Base-by-base conservation (phyloP, 306 rosid species). In the Dryas alaskensis region DNA sequence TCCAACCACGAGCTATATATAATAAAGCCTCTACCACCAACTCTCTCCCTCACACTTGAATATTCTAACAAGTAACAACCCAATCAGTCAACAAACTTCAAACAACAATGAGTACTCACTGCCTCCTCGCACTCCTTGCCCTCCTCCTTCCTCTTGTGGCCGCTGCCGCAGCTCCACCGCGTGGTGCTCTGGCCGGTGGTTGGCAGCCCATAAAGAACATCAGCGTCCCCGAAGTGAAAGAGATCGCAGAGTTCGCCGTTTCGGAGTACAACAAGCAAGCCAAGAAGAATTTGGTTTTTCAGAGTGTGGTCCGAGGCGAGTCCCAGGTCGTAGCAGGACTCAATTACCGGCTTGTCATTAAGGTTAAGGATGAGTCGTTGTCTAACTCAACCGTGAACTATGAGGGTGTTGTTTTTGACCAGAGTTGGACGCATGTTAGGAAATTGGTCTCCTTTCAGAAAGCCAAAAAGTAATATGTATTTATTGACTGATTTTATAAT, bases 371-470 rank as follows among this genome's bases (percentile, higher is more conserved):
- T 70, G 64, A n/a, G 31, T 27, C 74, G 53, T 22, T 4, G 50
- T 48, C 69, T 4, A 17, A 4, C 14, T 10, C 64, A 31, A 1
- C 43, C 17, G 7, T 74, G 4, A 40, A 76, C 0, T 89, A 87
- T 19, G 49, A 67, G 19, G 88, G 84, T 4, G 1, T 70, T 0
- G 87, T 89, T 4, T 79, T 67, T 70, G 94, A 87, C 16, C 78
- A 78, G 55, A 0, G 70, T 0, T 83, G 85, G 85, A 19, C 40
- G 69, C 58, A 76, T 64, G 70, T 9, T 37, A 45, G 16, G 69
- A 74, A 80, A 45, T 80, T 89, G 5, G 80, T 86, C 39, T 87
- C 91, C 7, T 89, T 89, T 19, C 45, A 70, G 45, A 67, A 65
- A 1, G 10, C 67, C 39, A 52, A 10, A 19, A 31, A 49, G 4